Percentiles rank a stretch among this genome's conserved stretches.
Evolutionary conservation across 805 yeast genomes (phyloP).

Genomic region (Suhomyces sp.): DNA sequence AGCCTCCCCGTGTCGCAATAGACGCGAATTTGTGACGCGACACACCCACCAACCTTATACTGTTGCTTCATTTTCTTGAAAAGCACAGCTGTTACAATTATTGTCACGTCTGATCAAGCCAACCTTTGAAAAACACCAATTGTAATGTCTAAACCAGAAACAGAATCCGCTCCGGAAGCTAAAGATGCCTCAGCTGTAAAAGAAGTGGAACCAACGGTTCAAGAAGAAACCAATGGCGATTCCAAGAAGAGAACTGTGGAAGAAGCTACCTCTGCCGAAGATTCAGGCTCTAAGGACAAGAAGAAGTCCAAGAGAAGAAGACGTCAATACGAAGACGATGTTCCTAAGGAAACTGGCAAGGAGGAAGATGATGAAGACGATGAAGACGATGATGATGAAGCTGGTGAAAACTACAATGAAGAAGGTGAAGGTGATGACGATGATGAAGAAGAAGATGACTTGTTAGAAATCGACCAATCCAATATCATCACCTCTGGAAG

Average conservation of each 20-base stretch:
- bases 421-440: conserved; percentile 57
- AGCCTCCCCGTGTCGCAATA: too few species aligned
- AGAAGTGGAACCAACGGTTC: background rate
- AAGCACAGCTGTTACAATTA: too few species aligned
- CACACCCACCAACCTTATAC: too few species aligned
- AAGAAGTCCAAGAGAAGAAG: conserved; percentile 50
- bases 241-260: conserved; percentile 6
- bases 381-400: conserved; percentile 45
- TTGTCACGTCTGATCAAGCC: too few species aligned
- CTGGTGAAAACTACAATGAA: conserved; percentile 47
- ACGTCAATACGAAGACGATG: conserved; percentile 56
- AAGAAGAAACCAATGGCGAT: conserved; percentile 6
- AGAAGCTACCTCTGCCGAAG: conserved; percentile 14
- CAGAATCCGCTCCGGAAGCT: conserved; percentile 1
- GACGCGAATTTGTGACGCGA: too few species aligned
- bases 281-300: conserved; percentile 12
- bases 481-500: conserved; percentile 84
- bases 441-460: conserved; percentile 74
- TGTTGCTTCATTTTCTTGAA: too few species aligned
- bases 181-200: conserved; percentile 2
- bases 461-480: conserved; percentile 74
- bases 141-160: conserved; percentile 5
- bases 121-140: too few species aligned
- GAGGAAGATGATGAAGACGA: conserved; percentile 36
- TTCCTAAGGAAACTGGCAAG: conserved; percentile 43